Evolutionary conservation across 2,329 filamentous ascomycete genomes (phyloP), one percentile per base, ranked within the genome.

Genomic region (Zymoseptoria brevis): DNA sequence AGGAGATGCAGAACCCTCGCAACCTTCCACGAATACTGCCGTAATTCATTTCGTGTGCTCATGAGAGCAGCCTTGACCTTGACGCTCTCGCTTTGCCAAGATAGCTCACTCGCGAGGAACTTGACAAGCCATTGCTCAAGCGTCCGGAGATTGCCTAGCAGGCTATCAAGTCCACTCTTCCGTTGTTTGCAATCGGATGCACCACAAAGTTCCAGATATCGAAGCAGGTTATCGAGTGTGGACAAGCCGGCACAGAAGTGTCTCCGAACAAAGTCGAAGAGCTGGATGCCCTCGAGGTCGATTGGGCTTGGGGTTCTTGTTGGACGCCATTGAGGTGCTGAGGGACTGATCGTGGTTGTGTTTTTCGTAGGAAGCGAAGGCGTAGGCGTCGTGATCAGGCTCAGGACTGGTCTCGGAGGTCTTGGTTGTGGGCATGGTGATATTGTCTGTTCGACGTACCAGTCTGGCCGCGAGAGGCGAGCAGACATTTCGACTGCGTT

Each of bases 21-120:
- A 9, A 66, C 62, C 24, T 58, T 60, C 57, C 57, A 62, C 4
- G 60, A 64, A 52, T 64, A 66, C 50, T 59, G 54, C 54, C 64
- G 64, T 21, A 66, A 26, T 50, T 66, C 64, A 9, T 61, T 54
- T 29, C 64, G 48, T 21, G 64, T 50, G 13, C 59, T 60, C 21
- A 57, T 48, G 16, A 65, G 56, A 6, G 63, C 63, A 29, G 54
- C 53, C 55, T 54, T 8, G 59, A 56, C 63, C 63, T 60, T 8
- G 53, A 24, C 7, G 55, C 53, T 54, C 24, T 54, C 35, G 41
- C 57, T 41, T 50, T 50, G 19, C 30, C 35, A 53, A 1, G 49
- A 53, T 30, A 29, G 53, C 8, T 61, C 61, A 16, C 29, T 56
- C 26, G 60, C 59, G 49, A 63, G 22, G 26, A 62, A 63, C 8